Percentiles rank a stretch among this genome's conserved stretches.
Evolutionary conservation across 2,329 filamentous ascomycete genomes (phyloP).

Genomic region (Fusarium dimerum): DNA sequence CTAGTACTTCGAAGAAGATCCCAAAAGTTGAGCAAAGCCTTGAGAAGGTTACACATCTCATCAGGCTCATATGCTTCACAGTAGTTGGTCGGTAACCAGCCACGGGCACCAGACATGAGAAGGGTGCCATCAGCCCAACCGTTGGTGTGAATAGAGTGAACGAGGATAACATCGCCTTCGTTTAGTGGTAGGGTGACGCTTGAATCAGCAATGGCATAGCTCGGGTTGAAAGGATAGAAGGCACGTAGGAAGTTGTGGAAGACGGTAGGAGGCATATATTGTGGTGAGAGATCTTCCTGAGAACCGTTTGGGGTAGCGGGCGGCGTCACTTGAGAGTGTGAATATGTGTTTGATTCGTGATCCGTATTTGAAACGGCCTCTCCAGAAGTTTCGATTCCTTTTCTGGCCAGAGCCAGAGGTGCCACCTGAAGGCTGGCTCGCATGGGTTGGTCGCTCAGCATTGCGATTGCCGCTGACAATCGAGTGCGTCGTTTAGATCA

Average conservation of each 20-base stretch:
- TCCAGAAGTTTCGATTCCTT: conserved; percentile 26
- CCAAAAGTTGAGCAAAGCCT: conserved; percentile 89
- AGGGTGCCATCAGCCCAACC: conserved; percentile 98
- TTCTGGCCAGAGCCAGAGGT: conserved; percentile 56
- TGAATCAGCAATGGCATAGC: conserved; percentile 73
- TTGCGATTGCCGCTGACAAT: conserved; percentile 34
- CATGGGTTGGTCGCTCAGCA: conserved; percentile 45
- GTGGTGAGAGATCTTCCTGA: conserved; percentile 55
- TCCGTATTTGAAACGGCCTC: conserved; percentile 34
- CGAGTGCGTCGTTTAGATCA: conserved; percentile 30
- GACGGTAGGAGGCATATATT: conserved; percentile 56
- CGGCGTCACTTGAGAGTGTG: conserved; percentile 69
- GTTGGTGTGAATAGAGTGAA: conserved; percentile 97
- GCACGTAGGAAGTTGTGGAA: conserved; percentile 96
- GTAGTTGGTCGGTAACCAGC: conserved; percentile 98
- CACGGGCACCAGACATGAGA: conserved; percentile 79
- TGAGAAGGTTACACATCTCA: conserved; percentile 80
- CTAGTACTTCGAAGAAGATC: conserved; percentile 80
- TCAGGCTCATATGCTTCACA: conserved; percentile 93
- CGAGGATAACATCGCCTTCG: conserved; percentile 87
- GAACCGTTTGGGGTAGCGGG: conserved; percentile 73
- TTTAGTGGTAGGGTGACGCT: conserved; percentile 87
- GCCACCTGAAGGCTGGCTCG: conserved; percentile 63
- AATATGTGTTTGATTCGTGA: conserved; percentile 43
- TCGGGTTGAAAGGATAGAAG: conserved; percentile 88